Percentiles rank a stretch among this genome's conserved stretches.
Evolutionary conservation across 331 rosid genomes (phyloP).

Genomic region (Erythrophleum ivorense): DNA sequence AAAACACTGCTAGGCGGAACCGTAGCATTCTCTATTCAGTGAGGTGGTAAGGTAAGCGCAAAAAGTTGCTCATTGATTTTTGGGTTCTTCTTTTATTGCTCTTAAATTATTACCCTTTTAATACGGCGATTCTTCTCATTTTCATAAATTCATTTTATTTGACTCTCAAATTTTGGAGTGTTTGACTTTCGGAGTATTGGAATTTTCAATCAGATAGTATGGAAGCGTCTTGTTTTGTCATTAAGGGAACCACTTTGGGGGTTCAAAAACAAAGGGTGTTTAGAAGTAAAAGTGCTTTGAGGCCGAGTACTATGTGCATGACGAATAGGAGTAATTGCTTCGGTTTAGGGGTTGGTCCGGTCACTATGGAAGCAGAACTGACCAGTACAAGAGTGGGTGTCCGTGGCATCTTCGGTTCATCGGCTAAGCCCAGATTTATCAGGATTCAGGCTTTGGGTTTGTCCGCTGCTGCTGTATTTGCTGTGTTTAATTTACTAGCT

Average conservation of each 20-base stretch:
- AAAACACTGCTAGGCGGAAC: neutral
- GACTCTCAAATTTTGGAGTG: neutral
- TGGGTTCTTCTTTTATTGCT: neutral
- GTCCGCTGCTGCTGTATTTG: conserved; percentile 32
- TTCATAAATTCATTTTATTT: neutral
- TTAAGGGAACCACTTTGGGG: conserved; percentile 57
- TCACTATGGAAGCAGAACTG: conserved; percentile 54
- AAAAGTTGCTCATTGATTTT: conserved; percentile 6
- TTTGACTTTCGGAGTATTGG: conserved; percentile 47
- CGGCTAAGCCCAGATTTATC: conserved; percentile 68
- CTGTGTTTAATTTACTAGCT: neutral
- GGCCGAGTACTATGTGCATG: conserved; percentile 53
- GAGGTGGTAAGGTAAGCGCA: conserved; percentile 16
- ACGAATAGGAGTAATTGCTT: conserved; percentile 40
- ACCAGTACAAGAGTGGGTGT: conserved; percentile 46
- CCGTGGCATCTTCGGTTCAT: conserved; percentile 55
- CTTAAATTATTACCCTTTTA: conserved; percentile 24
- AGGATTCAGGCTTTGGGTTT: conserved; percentile 79
- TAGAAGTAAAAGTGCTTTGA: conserved; percentile 44
- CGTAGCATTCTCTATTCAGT: neutral
- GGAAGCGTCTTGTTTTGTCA: conserved; percentile 66
- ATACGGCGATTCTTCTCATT: conserved; percentile 12
- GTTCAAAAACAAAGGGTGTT: conserved; percentile 47
- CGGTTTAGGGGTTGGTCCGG: conserved; percentile 55
- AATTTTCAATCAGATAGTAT: conserved; percentile 53